These are phyloP conservation scores for Candida tibetensis DNA, from an alignment of 805 yeast genomes.

Conservation along the genomic window DNA sequence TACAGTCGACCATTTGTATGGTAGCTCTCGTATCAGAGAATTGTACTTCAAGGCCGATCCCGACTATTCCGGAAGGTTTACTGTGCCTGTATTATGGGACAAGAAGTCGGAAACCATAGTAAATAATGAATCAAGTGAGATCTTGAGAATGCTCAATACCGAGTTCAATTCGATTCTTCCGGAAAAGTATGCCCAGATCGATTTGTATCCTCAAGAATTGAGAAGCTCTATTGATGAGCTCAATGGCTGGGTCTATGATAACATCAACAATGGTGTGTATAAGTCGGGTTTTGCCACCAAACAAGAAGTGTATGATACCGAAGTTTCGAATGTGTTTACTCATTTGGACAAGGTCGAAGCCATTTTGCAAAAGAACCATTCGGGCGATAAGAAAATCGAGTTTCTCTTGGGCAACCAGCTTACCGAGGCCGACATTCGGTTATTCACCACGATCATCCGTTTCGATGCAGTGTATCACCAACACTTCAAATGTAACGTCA, in stretches of 20 bases:
- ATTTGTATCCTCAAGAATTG: conserved; percentile 60
- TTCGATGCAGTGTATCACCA: conserved; percentile 93
- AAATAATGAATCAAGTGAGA: conserved; percentile 87
- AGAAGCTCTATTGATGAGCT: conserved; percentile 65
- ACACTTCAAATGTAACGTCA: conserved; percentile 90
- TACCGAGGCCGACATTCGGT: conserved; percentile 89
- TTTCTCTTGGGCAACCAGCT: conserved; percentile 59
- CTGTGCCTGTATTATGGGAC: conserved; percentile 95
- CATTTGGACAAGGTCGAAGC: conserved; percentile 69
- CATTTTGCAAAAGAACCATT: conserved; percentile 48
- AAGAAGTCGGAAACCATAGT: conserved; percentile 78
- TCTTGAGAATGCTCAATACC: conserved; percentile 76
- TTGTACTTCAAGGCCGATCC: conserved; percentile 74
- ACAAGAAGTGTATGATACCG: conserved; percentile 76
- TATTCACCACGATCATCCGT: conserved; percentile 82
- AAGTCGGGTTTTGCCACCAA: conserved; percentile 85
- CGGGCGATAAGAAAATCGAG: conserved; percentile 22
- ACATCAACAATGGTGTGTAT: conserved; percentile 90
- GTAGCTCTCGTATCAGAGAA: conserved; percentile 59
- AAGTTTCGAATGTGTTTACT: conserved; percentile 59
- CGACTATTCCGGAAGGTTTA: conserved; percentile 75
- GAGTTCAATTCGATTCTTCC: conserved; percentile 64
- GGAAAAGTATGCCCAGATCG: conserved; percentile 46
- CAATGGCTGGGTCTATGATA: conserved; percentile 79
- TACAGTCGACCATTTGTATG: conserved; percentile 48